Evolutionary conservation across 2,329 filamentous ascomycete species (phyloP), one percentile per base, ranked within the genome.

Genomic region (Monascus ruber): DNA sequence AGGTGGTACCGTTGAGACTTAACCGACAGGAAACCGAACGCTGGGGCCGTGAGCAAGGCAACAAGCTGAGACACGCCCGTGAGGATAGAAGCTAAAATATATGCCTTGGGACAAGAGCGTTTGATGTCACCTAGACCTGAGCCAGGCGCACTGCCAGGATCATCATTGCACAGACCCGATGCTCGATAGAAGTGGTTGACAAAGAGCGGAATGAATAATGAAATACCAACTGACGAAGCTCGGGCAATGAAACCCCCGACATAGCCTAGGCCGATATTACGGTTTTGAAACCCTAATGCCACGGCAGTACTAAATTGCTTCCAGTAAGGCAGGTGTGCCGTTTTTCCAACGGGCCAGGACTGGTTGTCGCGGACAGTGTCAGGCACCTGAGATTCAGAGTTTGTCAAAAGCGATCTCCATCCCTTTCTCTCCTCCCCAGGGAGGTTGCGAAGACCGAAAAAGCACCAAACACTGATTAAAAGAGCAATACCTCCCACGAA

Each of bases 161-260:
- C 54, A 10, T 61, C 65, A 26, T 77, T 73, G 65, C 91, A 96
- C 48, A 84, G 81, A 2, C 86, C 88, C 38, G 82, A 81, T 36
- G 71, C 69, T 46, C 89, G 83, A 62, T 89, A 96, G 61, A 85
- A 94, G 24, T 85, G 81, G 58, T 96, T 96, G 51, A 95, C 79
- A 56, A 84, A 93, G 2, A 98, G 74, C 1, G 91, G 91, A 39
- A 98, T 83, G 64, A 96, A 98, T 5, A 96, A 75, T 1, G 86
- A 93, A 47, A 98, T 94, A 38, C 85, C 89, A 4, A 98, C 91
- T 0, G 87, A 94, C 1, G 88, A 95, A 5, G 91, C 88, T 40
- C 91, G 79, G 6, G 88, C 89, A 2, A 98, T 89, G 53, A 96
- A 95, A 1, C 91, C 91, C 45, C 89, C 91, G 0, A 96, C 68